These are phyloP conservation scores for Stagonosporopsis cucurbitacearum DNA, from an alignment of 2,329 filamentous ascomycete genomes.

Conservation along the genomic window DNA sequence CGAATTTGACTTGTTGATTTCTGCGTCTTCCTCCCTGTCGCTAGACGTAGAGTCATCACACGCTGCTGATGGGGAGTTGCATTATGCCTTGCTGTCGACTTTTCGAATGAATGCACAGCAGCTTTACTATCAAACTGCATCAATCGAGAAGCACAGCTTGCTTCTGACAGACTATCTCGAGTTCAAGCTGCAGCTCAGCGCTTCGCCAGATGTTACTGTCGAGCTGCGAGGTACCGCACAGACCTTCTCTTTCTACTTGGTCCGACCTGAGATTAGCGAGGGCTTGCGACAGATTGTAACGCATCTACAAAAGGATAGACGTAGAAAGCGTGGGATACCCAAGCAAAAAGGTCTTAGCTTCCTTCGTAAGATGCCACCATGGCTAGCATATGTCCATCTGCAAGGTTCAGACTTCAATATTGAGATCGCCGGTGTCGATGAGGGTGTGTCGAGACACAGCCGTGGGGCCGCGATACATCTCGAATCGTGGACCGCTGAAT, in stretches of 20 bases:
- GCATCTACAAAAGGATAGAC: constrained; percentile 69
- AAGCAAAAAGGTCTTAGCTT: constrained; percentile 62
- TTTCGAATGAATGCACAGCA: constrained; percentile 85
- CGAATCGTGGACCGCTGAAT: constrained; percentile 87
- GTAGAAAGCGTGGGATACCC: constrained; percentile 43
- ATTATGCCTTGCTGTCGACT: constrained; percentile 85
- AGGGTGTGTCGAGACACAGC: constrained; percentile 79
- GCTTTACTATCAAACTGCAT: constrained; percentile 91
- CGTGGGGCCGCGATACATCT: constrained; percentile 85
- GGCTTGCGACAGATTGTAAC: constrained; percentile 90
- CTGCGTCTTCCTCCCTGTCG: constrained; percentile 90
- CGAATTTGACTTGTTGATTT: constrained; percentile 95
- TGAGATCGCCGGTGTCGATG: constrained; percentile 88
- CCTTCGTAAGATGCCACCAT: constrained; percentile 77
- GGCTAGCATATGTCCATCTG: constrained; percentile 83
- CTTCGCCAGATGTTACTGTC: constrained; percentile 84
- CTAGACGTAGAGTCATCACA: constrained; percentile 96
- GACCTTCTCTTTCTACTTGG: constrained; percentile 86
- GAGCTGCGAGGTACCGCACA: constrained; percentile 80
- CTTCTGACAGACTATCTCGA: constrained; percentile 89
- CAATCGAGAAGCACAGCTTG: constrained; percentile 82
- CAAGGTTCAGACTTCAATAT: constrained; percentile 89
- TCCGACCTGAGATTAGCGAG: constrained; percentile 89
- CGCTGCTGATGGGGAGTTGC: constrained; percentile 78
- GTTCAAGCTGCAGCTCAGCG: constrained; percentile 82